Evolutionary conservation across 1,284 basidiomycete species (phyloP).

Genomic region (Microbotryum scabiosae): DNA sequence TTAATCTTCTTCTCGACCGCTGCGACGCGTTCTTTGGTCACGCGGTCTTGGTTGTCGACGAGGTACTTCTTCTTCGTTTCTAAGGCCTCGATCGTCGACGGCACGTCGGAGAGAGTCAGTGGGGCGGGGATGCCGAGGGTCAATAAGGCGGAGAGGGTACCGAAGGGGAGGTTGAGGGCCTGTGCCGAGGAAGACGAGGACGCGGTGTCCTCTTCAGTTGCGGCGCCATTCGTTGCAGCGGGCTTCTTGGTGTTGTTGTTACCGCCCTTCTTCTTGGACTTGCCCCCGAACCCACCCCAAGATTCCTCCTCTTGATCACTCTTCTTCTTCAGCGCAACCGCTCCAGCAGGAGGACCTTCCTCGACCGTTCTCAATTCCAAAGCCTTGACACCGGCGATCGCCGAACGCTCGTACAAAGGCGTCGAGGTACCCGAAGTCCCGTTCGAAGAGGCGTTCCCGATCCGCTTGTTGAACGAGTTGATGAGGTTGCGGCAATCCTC

Average conservation of each 20-base stretch:
- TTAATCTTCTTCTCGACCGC: constrained; percentile 46
- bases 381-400: constrained; percentile 52
- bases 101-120: constrained; percentile 63
- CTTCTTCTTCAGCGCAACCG: constrained; percentile 75
- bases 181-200: too few species aligned
- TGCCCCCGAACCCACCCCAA: constrained; percentile 67
- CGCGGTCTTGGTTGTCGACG: constrained; percentile 51
- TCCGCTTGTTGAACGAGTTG: constrained; percentile 67
- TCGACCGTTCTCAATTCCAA: constrained; percentile 81
- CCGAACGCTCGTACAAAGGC: constrained; percentile 32
- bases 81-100: constrained; percentile 78
- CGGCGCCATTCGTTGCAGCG: constrained; percentile 38
- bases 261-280: constrained; percentile 60
- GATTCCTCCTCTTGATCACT: constrained; percentile 72
- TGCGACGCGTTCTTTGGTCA: constrained; percentile 56
- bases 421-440: constrained; percentile 35
- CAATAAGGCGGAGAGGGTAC: constrained; percentile 78
- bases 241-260: constrained; percentile 16
- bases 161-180: constrained; percentile 68
- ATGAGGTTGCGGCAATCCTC: constrained; percentile 95
- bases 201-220: constrained; percentile 36
- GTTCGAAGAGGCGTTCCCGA: constrained; percentile 39
- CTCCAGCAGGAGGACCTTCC: constrained; percentile 55
- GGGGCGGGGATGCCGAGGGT: constrained; percentile 86
- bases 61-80: constrained; percentile 94